Evolutionary conservation across 2,329 filamentous ascomycete genomes (phyloP).

Genomic region (Trichophyton rubrum): DNA sequence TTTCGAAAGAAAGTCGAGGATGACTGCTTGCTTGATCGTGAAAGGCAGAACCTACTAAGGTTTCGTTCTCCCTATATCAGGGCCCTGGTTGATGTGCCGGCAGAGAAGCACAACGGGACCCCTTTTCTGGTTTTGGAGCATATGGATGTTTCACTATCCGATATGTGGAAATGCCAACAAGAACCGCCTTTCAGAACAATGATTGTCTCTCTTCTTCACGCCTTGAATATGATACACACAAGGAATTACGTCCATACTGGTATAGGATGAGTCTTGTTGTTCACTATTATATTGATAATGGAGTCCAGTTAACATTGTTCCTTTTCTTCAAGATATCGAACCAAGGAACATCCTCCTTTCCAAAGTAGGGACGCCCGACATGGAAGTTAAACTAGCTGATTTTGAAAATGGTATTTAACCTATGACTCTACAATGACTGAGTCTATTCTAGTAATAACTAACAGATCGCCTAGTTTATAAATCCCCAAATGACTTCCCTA

Average conservation of each 20-base stretch:
- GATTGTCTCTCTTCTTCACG: not conserved
- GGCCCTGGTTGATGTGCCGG: not conserved
- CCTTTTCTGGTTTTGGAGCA: not conserved
- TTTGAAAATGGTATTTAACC: not conserved
- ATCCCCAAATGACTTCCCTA: not conserved
- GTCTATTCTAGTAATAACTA: not conserved
- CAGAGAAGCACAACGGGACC: not conserved
- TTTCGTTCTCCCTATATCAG: not conserved
- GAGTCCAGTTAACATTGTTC: not conserved
- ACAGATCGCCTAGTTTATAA: not conserved
- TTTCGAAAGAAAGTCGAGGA: not conserved
- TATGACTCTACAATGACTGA: not conserved
- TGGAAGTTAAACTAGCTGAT: not conserved
- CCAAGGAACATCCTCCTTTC: not conserved
- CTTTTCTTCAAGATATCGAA: not conserved
- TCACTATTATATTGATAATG: not conserved
- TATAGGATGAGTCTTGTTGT: not conserved
- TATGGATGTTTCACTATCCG: not conserved
- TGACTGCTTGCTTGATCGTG: not conserved
- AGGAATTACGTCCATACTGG: not conserved
- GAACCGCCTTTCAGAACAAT: not conserved
- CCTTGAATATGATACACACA: not conserved
- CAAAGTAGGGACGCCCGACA: not conserved
- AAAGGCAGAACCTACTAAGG: not conserved
- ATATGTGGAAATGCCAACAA: not conserved